Base-by-base conservation (phyloP, 805 yeast species). In the Yarrowia osloensis region DNA sequence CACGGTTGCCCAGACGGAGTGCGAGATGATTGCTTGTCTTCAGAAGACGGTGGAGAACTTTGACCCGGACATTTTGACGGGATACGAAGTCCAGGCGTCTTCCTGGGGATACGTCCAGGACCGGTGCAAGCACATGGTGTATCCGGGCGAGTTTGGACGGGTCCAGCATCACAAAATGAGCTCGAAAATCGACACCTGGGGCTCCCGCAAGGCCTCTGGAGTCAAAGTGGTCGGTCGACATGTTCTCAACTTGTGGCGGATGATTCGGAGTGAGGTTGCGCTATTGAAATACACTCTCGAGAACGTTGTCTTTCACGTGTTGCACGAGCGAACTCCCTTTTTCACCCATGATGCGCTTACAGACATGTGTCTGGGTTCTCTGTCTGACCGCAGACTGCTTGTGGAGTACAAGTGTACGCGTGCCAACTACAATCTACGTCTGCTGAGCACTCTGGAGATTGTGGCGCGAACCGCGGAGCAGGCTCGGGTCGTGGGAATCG, bases 21-120 rank as follows among this genome's bases (percentile, higher is more conserved):
- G 75, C 1, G 85, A 82, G 7, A 79, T 90, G 85, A 74, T 92
- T 1, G 78, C 81, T 9, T 81, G 81, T 6, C 77, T 94, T 9
- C 77, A 86, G 0, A 80, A 82, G 1, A 70, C 88, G 17, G 86
- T 90, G 0, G 82, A 86, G 21, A 71, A 79, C 1, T 81, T 86
- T 63, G 98, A 95, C 73, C 98, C 98, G 0, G 99, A 95, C 74
- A 85, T 95, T 33, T 73, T 95, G 6, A 82, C 90, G 0, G 98
- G 98, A 0, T 95, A 84, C 74, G 99, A 95, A 73, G 82, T 91
- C 6, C 89, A 91, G 70, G 78, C 87, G 0, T 72, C 84, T 0
- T 90, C 98, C 0, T 94, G 98, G 98, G 98, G 99, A 0, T 95
- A 90, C 72, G 65, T 93, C 0, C 81, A 90, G 28, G 95, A 90